Percentiles rank a stretch among this genome's conserved stretches.
These are phyloP conservation scores for Sutorius australiensis DNA, from an alignment of 768 basidiomycete species.

Conservation along the genomic window DNA sequence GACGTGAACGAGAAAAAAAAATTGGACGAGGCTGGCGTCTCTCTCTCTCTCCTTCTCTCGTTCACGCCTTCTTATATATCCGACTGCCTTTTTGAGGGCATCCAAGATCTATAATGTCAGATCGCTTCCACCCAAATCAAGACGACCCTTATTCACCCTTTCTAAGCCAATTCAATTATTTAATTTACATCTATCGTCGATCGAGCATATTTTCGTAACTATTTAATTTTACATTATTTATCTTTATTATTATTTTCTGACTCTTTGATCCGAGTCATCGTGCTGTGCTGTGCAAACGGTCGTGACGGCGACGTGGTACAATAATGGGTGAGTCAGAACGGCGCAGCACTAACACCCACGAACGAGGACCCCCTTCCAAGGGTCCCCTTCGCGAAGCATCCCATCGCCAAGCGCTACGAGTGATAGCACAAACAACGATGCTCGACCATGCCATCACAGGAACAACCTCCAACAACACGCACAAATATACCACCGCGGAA, in stretches of 20 bases:
- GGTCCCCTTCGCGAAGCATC: slow-evolving; percentile 16
- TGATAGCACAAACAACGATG: slow-evolving; percentile 9
- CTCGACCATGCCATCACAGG: slow-evolving; percentile 23
- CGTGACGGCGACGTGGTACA: slow-evolving; percentile 12
- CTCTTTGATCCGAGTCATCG: slow-evolving; percentile 3
- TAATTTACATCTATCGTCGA: slow-evolving; percentile 34
- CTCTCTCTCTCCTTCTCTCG: background rate
- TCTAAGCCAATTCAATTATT: slow-evolving; percentile 29
- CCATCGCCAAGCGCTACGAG: slow-evolving; percentile 8
- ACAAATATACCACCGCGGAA: slow-evolving; percentile 24
- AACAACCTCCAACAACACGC: slow-evolving; percentile 12
- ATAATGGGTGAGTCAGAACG: slow-evolving; percentile 15
- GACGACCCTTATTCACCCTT: slow-evolving; percentile 17
- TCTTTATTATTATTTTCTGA: slow-evolving; percentile 6
- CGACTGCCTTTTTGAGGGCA: slow-evolving; percentile 20
- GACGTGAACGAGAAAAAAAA: slow-evolving; percentile 13
- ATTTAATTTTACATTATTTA: slow-evolving; percentile 12
- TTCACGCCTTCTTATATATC: slow-evolving; percentile 27
- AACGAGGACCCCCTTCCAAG: background rate
- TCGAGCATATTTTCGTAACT: slow-evolving; percentile 27
- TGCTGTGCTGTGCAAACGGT: background rate
- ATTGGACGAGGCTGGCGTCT: slow-evolving; percentile 11
- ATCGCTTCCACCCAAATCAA: slow-evolving; percentile 12
- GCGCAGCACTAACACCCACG: slow-evolving; percentile 23
- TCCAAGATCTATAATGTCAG: slow-evolving; percentile 18